Conservation (phyloP, 768 basidiomycete genomes). For the Dioszegia hungarica region DNA sequence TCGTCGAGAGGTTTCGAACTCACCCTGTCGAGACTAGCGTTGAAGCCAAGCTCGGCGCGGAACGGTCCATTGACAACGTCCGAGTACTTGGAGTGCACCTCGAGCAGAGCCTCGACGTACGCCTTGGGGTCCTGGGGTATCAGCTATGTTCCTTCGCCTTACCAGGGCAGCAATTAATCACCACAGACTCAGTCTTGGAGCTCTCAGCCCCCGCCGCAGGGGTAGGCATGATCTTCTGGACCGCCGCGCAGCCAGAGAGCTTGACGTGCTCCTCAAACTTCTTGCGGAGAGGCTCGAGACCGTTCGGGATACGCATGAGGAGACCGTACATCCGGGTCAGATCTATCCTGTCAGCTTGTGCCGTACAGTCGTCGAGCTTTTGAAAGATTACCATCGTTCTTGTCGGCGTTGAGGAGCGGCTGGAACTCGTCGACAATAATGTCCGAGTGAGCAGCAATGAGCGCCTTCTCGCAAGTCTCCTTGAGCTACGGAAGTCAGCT, state of each 20-base stretch:
- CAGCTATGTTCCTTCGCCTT: constrained; percentile 7
- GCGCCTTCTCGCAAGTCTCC: constrained; percentile 72
- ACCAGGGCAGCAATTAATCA: constrained; percentile 42
- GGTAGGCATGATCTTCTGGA: constrained; percentile 60
- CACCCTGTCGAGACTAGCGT: constrained; percentile 73
- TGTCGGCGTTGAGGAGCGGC: constrained; percentile 69
- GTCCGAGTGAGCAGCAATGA: constrained; percentile 78
- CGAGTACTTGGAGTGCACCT: constrained; percentile 85
- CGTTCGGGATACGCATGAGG: constrained; percentile 82
- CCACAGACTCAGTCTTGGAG: constrained; percentile 56
- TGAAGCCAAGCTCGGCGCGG: constrained; percentile 86
- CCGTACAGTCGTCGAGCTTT: too few relatives aligned
- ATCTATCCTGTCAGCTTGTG: constrained; percentile 52
- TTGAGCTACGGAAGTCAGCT: constrained; percentile 47
- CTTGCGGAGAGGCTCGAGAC: constrained; percentile 82
- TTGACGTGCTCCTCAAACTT: constrained; percentile 95
- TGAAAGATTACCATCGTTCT: constrained; percentile 63
- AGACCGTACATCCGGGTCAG: constrained; percentile 90
- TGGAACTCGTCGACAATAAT: constrained; percentile 94
- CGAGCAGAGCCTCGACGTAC: constrained; percentile 86
- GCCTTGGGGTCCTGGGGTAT: constrained; percentile 68
- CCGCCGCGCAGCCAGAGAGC: constrained; percentile 73
- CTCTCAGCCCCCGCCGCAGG: constrained; percentile 51
- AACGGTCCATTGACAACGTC: constrained; percentile 85
- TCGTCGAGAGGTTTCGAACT: too few relatives aligned